Evolutionary conservation across 345 rosid species (phyloP).

Genomic region (Excoecaria agallocha): DNA sequence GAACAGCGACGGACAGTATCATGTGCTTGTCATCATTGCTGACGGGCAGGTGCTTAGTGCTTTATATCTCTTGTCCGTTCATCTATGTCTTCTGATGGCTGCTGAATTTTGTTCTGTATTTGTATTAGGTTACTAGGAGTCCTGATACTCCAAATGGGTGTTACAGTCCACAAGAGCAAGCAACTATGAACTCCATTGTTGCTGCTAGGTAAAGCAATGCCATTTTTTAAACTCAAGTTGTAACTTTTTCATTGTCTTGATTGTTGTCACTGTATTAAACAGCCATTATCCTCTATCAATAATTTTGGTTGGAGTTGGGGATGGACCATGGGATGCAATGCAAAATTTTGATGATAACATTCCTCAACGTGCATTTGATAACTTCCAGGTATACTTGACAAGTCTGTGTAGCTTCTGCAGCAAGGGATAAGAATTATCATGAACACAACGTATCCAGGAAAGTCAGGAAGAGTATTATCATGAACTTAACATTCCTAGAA

Average conservation of each 20-base stretch:
- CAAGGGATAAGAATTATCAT: neutral
- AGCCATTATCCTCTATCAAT: slow-evolving; percentile 85
- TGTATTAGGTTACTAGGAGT: slow-evolving; percentile 78
- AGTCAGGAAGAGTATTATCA: neutral
- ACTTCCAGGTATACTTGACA: slow-evolving; percentile 66
- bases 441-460: neutral
- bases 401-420: neutral
- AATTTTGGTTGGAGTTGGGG: slow-evolving; percentile 89
- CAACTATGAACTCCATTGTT: slow-evolving; percentile 81
- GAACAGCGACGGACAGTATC: slow-evolving; percentile 86
- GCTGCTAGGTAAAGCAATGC: slow-evolving; percentile 65
- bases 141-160: slow-evolving; percentile 69
- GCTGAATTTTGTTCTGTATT: neutral
- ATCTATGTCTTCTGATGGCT: slow-evolving; percentile 1
- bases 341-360: slow-evolving; percentile 90
- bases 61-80: neutral
- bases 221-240: slow-evolving; percentile 33
- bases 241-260: slow-evolving; percentile 19
- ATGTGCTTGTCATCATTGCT: slow-evolving; percentile 83
- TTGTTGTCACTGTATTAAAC: slow-evolving; percentile 26
- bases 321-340: slow-evolving; percentile 99
- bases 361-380: slow-evolving; percentile 87
- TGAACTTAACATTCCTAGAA: too few relatives aligned
- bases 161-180: slow-evolving; percentile 88
- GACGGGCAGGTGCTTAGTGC: slow-evolving; percentile 79